Base-by-base conservation (phyloP, 2,329 filamentous ascomycete genomes). In the Aspergillus ruber region DNA sequence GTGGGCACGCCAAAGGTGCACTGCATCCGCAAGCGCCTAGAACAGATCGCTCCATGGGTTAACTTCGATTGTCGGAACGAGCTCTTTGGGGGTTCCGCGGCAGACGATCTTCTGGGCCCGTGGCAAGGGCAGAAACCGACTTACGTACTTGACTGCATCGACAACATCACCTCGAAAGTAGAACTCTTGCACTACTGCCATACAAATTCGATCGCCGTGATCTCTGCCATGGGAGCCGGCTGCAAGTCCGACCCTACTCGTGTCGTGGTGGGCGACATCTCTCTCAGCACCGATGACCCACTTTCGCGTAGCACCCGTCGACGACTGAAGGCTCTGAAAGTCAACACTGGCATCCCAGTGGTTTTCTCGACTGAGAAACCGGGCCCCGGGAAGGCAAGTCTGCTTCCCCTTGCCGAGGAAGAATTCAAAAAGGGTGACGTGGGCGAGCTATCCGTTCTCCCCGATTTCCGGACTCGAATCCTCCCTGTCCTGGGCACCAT, bases 131-230 rank as follows among this genome's bases (percentile, higher is more conserved):
- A 60, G 42, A 77, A 77, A 58, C 90, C 90, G 1, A 85, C 91
- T 59, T 98, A 85, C 61, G 83, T 98, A n/a, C 82, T 98, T 32
- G 93, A 98, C 69, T 94, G 91, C 18, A 98, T 98, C 56, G 93
- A 98, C 69, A 97, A 98, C 64, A 97, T 98, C 53, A 88, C 95
- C 44, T 95, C 89, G 46, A 98, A 98, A 72, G 91, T 98, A 3
- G 86, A 85, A 15, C 74, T 98, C 46, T 76, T 98, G 36, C 84
- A 89, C 60, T 95, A 94, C 71, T 98, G 93, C 70, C 78, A 90
- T 64, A 80, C 83, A 51, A 79, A 89, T 62, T 75, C 78, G 1
- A 74, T 97, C 21, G 85, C 83, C 1, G 89, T 98, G 23, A 90
- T 98, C 52, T 93, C 89, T 13, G 88, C 89, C 27, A 97, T 97